Conservation (phyloP, 257 asterid species). For the Ehretia macrophylla region DNA sequence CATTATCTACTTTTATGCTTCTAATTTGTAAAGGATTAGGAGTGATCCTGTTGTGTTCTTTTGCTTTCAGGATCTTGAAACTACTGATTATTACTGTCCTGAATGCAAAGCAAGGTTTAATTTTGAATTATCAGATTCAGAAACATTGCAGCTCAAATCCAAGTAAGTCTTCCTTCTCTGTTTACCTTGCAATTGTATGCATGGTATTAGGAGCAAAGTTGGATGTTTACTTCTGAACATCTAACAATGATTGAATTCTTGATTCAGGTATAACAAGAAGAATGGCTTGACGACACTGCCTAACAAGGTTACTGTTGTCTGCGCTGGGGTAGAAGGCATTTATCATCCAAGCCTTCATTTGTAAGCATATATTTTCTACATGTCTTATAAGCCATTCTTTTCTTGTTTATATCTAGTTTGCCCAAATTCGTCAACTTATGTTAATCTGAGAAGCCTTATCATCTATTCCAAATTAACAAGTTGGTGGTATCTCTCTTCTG, state of each 20-base stretch:
- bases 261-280: constrained; percentile 63
- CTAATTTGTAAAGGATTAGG: constrained; percentile 5
- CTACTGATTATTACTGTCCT: constrained; percentile 81
- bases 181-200: constrained; percentile 11
- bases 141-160: constrained; percentile 44
- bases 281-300: constrained; percentile 53
- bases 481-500: constrained; percentile 12
- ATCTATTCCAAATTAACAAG: not conserved
- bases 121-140: constrained; percentile 94
- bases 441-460: not conserved
- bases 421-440: not conserved
- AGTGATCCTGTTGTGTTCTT: constrained; percentile 10
- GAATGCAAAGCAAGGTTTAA: constrained; percentile 96
- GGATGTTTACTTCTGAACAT: constrained; percentile 10
- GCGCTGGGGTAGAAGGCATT: constrained; percentile 84
- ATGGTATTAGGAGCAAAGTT: constrained; percentile 1
- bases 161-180: constrained; percentile 44
- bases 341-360: constrained; percentile 91
- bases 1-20: not conserved
- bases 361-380: constrained; percentile 47
- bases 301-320: constrained; percentile 74
- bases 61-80: constrained; percentile 54
- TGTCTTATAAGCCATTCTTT: constrained; percentile 14
- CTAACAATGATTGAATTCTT: constrained; percentile 22
- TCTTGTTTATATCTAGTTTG: not conserved